Conservation (phyloP, 331 rosid species). For the Prunus yedoensis region DNA sequence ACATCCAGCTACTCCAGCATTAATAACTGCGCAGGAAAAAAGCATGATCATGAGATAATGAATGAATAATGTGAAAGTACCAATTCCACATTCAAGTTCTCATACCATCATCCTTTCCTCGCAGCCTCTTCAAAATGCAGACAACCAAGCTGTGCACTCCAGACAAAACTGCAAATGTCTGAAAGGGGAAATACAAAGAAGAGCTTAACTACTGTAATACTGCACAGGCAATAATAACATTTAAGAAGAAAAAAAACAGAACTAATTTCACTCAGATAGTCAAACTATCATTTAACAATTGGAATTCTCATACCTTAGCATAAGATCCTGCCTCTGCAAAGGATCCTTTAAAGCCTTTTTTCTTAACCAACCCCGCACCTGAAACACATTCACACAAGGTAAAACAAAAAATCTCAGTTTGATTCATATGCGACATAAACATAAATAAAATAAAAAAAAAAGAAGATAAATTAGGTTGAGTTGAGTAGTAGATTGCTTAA, state of each 20-base stretch:
- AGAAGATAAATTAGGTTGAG: not conserved
- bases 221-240: not conserved
- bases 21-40: constrained; percentile 60
- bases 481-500: not conserved
- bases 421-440: not conserved
- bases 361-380: constrained; percentile 90
- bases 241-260: not conserved
- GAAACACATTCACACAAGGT: constrained; percentile 19
- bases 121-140: constrained; percentile 81
- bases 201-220: not conserved
- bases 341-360: constrained; percentile 91
- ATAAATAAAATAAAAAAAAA: too few relatives aligned
- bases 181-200: constrained; percentile 8
- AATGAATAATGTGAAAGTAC: not conserved
- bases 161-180: constrained; percentile 98
- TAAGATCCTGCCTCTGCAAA: constrained; percentile 80
- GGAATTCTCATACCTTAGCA: constrained; percentile 63
- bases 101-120: constrained; percentile 96
- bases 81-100: constrained; percentile 14
- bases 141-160: constrained; percentile 98
- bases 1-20: constrained; percentile 98
- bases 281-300: constrained; percentile 6
- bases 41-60: constrained; percentile 11
- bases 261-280: not conserved
- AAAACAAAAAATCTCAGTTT: not conserved